Evolutionary conservation across 441 rosid genomes (phyloP).

Genomic region (Erodium moschatum): DNA sequence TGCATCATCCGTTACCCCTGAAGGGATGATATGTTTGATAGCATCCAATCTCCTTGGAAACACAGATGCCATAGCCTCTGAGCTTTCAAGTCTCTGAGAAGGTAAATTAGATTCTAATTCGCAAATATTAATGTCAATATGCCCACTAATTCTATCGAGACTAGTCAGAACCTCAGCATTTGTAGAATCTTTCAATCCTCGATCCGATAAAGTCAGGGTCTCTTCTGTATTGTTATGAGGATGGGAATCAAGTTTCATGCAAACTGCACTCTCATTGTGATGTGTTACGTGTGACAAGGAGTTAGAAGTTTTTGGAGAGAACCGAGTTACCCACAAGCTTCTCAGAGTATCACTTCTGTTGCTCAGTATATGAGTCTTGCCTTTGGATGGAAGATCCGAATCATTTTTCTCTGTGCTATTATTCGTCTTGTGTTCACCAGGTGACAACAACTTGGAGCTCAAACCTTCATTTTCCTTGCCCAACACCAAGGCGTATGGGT

Average conservation of each 20-base stretch:
- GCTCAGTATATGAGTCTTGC: slow-evolving; percentile 27
- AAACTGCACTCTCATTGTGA: slow-evolving; percentile 10
- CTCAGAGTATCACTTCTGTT: slow-evolving; percentile 37
- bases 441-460: slow-evolving; percentile 29
- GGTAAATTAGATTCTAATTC: slow-evolving; percentile 29
- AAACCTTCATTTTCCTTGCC: slow-evolving; percentile 31
- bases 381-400: slow-evolving; percentile 31
- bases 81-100: slow-evolving; percentile 32
- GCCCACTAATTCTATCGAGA: slow-evolving; percentile 24
- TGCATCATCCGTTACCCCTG: slow-evolving; percentile 27
- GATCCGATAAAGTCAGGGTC: slow-evolving; percentile 6
- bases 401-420: slow-evolving; percentile 23
- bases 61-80: slow-evolving; percentile 54
- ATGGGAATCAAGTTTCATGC: slow-evolving; percentile 22
- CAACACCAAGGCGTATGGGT: slow-evolving; percentile 22
- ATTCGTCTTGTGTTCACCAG: slow-evolving; percentile 30
- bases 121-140: slow-evolving; percentile 26
- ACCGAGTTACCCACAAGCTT: slow-evolving; percentile 71
- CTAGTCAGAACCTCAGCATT: slow-evolving; percentile 28
- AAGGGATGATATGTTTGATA: slow-evolving; percentile 40
- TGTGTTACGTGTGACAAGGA: slow-evolving; percentile 22
- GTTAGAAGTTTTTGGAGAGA: slow-evolving; percentile 37
- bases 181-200: slow-evolving; percentile 22
- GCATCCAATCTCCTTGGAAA: slow-evolving; percentile 74
- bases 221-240: slow-evolving; percentile 22